Conservation (phyloP, 345 rosid genomes). For the Bruguiera gymnorhiza region DNA sequence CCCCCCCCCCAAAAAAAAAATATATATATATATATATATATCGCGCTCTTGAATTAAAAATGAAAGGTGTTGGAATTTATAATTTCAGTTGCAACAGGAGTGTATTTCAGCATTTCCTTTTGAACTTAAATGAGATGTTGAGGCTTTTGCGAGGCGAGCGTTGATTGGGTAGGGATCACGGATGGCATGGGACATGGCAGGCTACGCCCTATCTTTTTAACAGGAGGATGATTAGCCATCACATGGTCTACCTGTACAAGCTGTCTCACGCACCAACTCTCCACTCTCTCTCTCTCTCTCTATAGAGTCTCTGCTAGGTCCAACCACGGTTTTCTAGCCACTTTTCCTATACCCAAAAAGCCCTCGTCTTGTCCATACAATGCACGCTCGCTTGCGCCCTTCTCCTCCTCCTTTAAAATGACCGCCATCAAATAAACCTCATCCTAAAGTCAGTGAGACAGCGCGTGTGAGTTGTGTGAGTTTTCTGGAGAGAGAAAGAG, state of each 20-base stretch:
- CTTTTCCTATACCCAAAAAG: conserved; percentile 33
- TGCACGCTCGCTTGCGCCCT: conserved; percentile 4
- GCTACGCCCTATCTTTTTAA: conserved; percentile 8
- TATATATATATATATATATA: too few species aligned
- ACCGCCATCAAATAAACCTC: neutral
- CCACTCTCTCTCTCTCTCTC: neutral
- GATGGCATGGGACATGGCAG: too few species aligned
- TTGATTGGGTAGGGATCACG: too few species aligned
- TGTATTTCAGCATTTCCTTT: too few species aligned
- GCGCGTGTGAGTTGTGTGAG: neutral
- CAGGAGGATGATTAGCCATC: conserved; percentile 45
- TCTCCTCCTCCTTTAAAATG: conserved; percentile 18
- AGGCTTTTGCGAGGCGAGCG: too few species aligned
- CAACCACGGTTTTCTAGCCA: neutral
- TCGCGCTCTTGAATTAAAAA: too few species aligned
- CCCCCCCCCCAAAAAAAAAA: too few species aligned
- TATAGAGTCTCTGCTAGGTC: neutral
- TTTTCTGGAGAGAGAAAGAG: neutral
- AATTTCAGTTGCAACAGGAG: too few species aligned
- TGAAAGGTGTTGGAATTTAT: too few species aligned
- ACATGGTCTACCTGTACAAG: conserved; percentile 56
- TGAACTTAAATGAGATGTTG: too few species aligned
- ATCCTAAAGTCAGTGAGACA: neutral
- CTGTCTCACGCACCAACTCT: conserved; percentile 27
- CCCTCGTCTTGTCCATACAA: conserved; percentile 40